Evolutionary conservation across 345 rosid genomes (phyloP).

Genomic region (Eutrema yunnanense): DNA sequence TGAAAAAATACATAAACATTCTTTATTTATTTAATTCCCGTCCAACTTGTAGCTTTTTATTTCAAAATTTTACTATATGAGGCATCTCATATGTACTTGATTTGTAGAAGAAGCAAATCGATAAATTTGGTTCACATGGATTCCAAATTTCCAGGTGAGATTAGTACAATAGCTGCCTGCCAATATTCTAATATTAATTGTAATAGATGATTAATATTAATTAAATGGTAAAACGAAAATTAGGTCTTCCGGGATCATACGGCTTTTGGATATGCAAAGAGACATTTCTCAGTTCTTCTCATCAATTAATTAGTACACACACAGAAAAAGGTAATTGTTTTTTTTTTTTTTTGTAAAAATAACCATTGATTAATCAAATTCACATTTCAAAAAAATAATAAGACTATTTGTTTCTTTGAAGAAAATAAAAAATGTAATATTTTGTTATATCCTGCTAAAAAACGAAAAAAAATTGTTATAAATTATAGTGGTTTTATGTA

Average conservation of each 20-base stretch:
- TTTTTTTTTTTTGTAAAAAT: neutral
- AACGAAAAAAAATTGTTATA: neutral
- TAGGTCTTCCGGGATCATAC: neutral
- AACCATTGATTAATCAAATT: no score
- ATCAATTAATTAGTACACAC: neutral
- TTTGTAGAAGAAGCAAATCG: conserved; percentile 11
- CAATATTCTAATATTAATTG: neutral
- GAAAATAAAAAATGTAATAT: no score
- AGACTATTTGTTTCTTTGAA: no score
- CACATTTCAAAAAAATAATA: no score
- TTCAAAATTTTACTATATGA: neutral
- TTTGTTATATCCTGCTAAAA: neutral
- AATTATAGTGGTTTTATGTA: no score
- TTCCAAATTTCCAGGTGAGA: conserved; percentile 17
- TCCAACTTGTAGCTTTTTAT: neutral
- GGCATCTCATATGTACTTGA: neutral
- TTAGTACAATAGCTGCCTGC: neutral
- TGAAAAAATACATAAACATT: neutral
- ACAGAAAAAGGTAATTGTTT: neutral
- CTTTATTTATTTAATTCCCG: neutral
- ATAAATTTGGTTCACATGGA: neutral
- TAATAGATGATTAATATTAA: neutral
- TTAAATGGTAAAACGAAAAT: neutral
- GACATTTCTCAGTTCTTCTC: neutral
- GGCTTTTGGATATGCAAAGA: conserved; percentile 20